Evolutionary conservation across 1,284 basidiomycete genomes (phyloP).

Genomic region (Apiotrichum montevideense): DNA sequence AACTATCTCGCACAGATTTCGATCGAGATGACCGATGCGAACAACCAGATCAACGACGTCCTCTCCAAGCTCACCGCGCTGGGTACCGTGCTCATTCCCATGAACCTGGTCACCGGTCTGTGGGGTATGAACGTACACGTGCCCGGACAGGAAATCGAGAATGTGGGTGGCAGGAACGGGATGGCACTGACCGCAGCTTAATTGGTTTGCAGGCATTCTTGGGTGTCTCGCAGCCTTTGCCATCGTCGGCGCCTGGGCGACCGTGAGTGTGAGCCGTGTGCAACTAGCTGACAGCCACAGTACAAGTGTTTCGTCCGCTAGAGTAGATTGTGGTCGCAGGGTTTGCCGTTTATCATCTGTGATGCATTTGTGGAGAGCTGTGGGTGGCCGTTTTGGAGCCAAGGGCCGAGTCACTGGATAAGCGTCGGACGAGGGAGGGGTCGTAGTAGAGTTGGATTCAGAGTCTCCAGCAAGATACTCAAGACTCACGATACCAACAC

Average conservation of each 20-base stretch:
- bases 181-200: slow-evolving; percentile 12
- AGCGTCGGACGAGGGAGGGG: too few species aligned
- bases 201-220: slow-evolving; percentile 83
- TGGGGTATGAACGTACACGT: slow-evolving; percentile 53
- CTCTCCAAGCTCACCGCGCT: slow-evolving; percentile 96
- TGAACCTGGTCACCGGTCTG: slow-evolving; percentile 86
- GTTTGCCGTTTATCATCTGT: too few species aligned
- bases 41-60: slow-evolving; percentile 99
- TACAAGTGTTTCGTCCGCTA: slow-evolving; percentile 5
- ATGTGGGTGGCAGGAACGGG: slow-evolving; percentile 24
- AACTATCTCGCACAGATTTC: slow-evolving; percentile 98
- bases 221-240: slow-evolving; percentile 70
- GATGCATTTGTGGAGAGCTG: too few species aligned
- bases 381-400: too few species aligned
- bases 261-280: slow-evolving; percentile 32
- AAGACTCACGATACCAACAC: too few species aligned
- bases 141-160: slow-evolving; percentile 65
- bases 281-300: not conserved
- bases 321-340: too few species aligned
- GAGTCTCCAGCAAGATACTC: too few species aligned
- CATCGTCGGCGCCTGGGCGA: slow-evolving; percentile 70
- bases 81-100: slow-evolving; percentile 93
- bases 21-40: slow-evolving; percentile 99
- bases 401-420: too few species aligned
- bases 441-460: too few species aligned